Percentiles rank a stretch among this genome's conserved stretches.
phyloP scores from a whole-genome alignment of 2,329 filamentous ascomycete species.

The Alternaria atra region DNA sequence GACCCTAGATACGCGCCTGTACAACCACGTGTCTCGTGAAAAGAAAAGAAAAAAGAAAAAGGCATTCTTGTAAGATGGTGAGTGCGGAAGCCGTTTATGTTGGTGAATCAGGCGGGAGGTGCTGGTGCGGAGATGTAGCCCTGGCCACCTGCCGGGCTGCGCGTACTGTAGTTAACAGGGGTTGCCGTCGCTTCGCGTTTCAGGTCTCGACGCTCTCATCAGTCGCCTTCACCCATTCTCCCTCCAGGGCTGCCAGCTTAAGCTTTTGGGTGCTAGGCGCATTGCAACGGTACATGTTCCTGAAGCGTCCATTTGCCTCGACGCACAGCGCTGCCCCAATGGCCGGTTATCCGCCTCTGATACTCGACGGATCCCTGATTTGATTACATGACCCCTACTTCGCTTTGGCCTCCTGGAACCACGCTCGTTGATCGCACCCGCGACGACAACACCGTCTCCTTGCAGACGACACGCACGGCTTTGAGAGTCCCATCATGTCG shows the following conservation, averaged over 20 bases:
- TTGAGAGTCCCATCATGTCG: constrained; percentile 71
- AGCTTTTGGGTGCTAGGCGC: constrained; percentile 15
- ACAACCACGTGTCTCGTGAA: background rate
- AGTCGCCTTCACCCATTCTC: constrained; percentile 9
- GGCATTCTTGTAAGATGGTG: background rate
- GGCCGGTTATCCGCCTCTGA: constrained; percentile 22
- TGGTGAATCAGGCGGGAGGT: constrained; percentile 7
- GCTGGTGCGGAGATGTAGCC: constrained; percentile 8
- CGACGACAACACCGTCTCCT: constrained; percentile 14
- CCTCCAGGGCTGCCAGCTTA: background rate
- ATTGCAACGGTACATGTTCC: constrained; percentile 10
- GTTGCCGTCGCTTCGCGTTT: constrained; percentile 11
- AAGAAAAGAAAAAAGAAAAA: constrained; percentile 1
- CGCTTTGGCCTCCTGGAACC: constrained; percentile 18
- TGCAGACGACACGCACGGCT: constrained; percentile 20
- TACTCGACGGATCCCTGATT: constrained; percentile 15
- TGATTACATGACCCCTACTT: constrained; percentile 11
- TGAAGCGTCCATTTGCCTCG: constrained; percentile 12
- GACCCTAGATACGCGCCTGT: background rate
- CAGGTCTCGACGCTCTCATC: constrained; percentile 14
- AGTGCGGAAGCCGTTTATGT: background rate
- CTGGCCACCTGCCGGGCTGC: constrained; percentile 2
- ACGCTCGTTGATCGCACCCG: background rate
- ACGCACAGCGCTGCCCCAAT: constrained; percentile 21
- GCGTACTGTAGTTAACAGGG: background rate